Evolutionary conservation across 176 grass and related monocot species (phyloP).

Genomic region (Carex pumila): DNA sequence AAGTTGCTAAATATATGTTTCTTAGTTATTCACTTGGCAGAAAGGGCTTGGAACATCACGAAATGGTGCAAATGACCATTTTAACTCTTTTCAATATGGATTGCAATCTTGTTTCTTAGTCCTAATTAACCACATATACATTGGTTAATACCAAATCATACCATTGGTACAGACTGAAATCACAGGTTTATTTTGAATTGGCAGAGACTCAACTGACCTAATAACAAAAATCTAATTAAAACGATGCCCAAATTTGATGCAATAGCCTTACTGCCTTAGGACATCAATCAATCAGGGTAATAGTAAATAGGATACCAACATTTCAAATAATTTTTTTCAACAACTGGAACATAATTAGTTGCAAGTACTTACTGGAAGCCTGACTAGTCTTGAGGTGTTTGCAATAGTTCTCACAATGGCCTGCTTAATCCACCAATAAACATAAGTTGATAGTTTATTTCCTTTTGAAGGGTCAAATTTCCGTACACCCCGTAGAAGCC

Average conservation of each 20-base stretch:
- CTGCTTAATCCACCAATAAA: constrained; percentile 43
- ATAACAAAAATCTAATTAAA: background rate
- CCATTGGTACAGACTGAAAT: background rate
- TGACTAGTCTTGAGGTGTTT: constrained; percentile 35
- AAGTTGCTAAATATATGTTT: constrained; percentile 20
- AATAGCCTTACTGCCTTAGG: background rate
- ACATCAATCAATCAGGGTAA: background rate
- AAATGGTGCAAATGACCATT: background rate
- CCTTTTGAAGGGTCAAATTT: constrained; percentile 37
- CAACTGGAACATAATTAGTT: background rate
- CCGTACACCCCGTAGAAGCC: constrained; percentile 29
- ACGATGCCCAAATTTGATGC: background rate
- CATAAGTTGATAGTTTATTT: constrained; percentile 40
- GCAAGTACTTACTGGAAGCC: constrained; percentile 24
- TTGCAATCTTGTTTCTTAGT: background rate
- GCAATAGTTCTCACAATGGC: constrained; percentile 32
- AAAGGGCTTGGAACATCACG: background rate
- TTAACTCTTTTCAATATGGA: background rate
- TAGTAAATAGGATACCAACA: background rate
- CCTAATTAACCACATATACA: background rate
- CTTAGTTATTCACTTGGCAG: constrained; percentile 10
- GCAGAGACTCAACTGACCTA: background rate
- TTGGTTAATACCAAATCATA: background rate
- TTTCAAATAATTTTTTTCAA: background rate
- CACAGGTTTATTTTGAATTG: background rate